Percentiles rank a stretch among this genome's conserved stretches.
These are phyloP conservation scores for Colletotrichum orchidophilum DNA, from an alignment of 2,329 filamentous ascomycete genomes.

Conservation along the genomic window DNA sequence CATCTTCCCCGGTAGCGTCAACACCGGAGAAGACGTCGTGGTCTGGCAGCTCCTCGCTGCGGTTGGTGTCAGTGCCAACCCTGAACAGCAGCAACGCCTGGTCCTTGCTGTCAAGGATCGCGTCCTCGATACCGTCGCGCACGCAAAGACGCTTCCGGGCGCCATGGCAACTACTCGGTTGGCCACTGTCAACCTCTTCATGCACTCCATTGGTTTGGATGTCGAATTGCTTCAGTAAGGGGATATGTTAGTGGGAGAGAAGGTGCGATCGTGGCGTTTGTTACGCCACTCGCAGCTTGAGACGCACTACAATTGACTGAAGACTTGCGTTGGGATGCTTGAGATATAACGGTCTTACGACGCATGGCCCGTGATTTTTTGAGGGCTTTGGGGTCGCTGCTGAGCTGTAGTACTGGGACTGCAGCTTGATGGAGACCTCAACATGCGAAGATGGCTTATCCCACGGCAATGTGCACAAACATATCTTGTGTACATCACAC, in stretches of 20 bases:
- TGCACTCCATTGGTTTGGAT: constrained; percentile 98
- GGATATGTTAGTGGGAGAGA: not conserved
- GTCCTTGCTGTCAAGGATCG: constrained; percentile 97
- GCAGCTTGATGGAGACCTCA: constrained; percentile 11
- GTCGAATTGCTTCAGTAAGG: constrained; percentile 73
- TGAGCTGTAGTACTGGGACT: constrained; percentile 27
- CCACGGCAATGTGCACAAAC: constrained; percentile 30
- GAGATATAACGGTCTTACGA: constrained; percentile 5
- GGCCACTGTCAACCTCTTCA: constrained; percentile 96
- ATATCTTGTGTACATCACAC: constrained; percentile 31
- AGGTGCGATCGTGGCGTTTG: not conserved
- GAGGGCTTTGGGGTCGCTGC: constrained; percentile 20
- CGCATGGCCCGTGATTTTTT: constrained; percentile 25
- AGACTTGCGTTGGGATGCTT: constrained; percentile 14
- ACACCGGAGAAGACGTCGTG: constrained; percentile 91
- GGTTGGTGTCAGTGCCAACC: constrained; percentile 90
- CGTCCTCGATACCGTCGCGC: constrained; percentile 91
- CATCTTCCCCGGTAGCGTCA: constrained; percentile 92
- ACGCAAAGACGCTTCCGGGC: constrained; percentile 88
- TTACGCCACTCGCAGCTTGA: not conserved
- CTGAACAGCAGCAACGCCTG: constrained; percentile 93
- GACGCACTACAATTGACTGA: constrained; percentile 13
- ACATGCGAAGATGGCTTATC: constrained; percentile 9
- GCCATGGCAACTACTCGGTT: constrained; percentile 86
- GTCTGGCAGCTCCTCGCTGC: constrained; percentile 98